Evolutionary conservation across 331 rosid genomes (phyloP), one percentile per base, ranked within the genome.

Genomic region (Quercus lobata): DNA sequence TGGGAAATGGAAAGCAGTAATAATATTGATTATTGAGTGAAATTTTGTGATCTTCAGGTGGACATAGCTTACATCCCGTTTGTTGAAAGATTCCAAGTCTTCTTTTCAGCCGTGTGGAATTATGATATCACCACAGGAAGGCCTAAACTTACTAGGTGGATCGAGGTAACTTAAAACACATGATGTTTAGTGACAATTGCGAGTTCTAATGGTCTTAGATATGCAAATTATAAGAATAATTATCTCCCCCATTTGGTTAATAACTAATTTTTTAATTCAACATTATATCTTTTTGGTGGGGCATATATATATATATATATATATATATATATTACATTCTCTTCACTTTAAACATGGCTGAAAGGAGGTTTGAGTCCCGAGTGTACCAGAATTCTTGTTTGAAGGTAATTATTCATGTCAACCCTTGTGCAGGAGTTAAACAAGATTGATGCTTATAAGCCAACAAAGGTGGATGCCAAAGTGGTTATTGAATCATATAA

Each of bases 131-230:
- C 91, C 4, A 86, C 78, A 76, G 93, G 97, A 80, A 91, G 94
- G 87, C 96, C 97, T 25, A 88, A 87, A 83, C 86, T 91, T 69
- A 84, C 87, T 52, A 81, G 86, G 61, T 93, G 93, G 93, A 78
- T 88, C n/a, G 92, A 90, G 94, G 97, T 89, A 88, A 52, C 24
- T 14, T 7, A 30, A 34, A 24, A 1, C 52, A n/a, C 53, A 2
- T 1, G 6, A 29, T 1, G 53, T 46, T 46, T 46, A 11, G 12
- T 46, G 21, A 37, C 21, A 29, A 63, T 63, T 63, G 17, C 22
- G 4, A 62, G 6, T 65, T 65, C 3, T 5, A 32, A 32, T 32
- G 44, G 44, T 35, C 44, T 32, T 7, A 8, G 52, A 18, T 17
- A 17, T 32, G 34, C 24, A 30, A 21, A 22, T 32, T 66, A 46